Conservation (phyloP, 345 rosid species). For the Sisymbrium altissimum region DNA sequence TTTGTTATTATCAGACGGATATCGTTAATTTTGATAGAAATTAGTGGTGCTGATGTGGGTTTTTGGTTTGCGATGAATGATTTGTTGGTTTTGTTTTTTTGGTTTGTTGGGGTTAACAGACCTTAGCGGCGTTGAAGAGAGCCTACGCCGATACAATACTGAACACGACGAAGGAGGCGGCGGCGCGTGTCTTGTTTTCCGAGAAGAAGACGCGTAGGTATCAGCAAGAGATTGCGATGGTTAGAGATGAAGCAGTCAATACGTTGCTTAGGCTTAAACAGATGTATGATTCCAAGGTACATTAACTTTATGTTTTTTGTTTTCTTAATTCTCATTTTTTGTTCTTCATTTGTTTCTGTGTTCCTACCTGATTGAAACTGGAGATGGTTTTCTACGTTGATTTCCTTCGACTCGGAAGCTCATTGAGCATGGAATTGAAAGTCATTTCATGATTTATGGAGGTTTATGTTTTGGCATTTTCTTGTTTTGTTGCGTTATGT, state of each 20-base stretch:
- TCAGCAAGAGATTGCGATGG: constrained; percentile 62
- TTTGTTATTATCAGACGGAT: neutral
- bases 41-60: neutral
- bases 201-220: constrained; percentile 68
- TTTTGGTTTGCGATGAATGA: constrained; percentile 17
- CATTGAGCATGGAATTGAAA: neutral
- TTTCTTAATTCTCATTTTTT: neutral
- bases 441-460: neutral
- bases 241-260: constrained; percentile 68
- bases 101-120: constrained; percentile 41
- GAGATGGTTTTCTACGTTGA: too few species aligned
- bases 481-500: neutral
- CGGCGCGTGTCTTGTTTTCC: constrained; percentile 72
- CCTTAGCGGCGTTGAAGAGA: constrained; percentile 77
- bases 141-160: constrained; percentile 90
- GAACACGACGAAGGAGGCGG: constrained; percentile 88
- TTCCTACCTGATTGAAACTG: too few species aligned
- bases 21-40: neutral
- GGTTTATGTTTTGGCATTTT: neutral
- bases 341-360: neutral
- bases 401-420: neutral
- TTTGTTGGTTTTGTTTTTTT: constrained; percentile 7
- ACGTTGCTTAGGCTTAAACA: constrained; percentile 78
- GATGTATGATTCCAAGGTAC: constrained; percentile 80
- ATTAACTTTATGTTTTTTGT: neutral